Evolutionary conservation across 2,329 filamentous ascomycete species (phyloP), one percentile per base, ranked within the genome.

Genomic region (Cladosporium sp.): DNA sequence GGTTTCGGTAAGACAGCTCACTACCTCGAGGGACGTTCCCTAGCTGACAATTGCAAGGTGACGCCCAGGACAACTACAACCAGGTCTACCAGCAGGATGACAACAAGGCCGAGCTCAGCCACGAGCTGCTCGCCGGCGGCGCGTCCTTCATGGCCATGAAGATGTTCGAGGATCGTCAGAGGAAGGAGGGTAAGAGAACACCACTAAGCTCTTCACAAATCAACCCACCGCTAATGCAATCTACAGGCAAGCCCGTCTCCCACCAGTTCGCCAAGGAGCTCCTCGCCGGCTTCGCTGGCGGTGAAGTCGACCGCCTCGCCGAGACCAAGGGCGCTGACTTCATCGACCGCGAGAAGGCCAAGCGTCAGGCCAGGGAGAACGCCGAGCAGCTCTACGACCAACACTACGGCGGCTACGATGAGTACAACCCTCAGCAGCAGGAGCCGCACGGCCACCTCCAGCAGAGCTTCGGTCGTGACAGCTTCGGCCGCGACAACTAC

Each of bases 71-170:
- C 49, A 73, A 78, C 63, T 83, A 85, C 75, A 68, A 80, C 61
- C 71, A 81, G 71, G 80, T 83, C 64, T 82, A 84, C 72, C 69
- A 72, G 40, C 69, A 72, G 40, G 64, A 71, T 55, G 52, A 55
- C 39, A 79, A 89, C 75, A 75, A 89, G 74, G 78, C 81, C 66
- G 82, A 82, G 69, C 76, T 89, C 68, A 82, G 82, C 65, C 89
- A 93, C 75, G 89, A 94, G 77, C 70, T 90, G 48, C 71, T 92
- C 57, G 89, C 86, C 63, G 88, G 88, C 61, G 90, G 85, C 58
- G 89, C 89, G 58, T 84, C 87, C 61, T 93, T 93, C 70, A 86
- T 84, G 62, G 90, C 85, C 66, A 88, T 93, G 82, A 91, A 91
- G 80, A 78, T 86, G 28, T 92, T 86, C 66, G 88, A 92, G 75